phyloP scores from a whole-genome alignment of 1,284 basidiomycete genomes.

The Cryptococcus sp. region DNA sequence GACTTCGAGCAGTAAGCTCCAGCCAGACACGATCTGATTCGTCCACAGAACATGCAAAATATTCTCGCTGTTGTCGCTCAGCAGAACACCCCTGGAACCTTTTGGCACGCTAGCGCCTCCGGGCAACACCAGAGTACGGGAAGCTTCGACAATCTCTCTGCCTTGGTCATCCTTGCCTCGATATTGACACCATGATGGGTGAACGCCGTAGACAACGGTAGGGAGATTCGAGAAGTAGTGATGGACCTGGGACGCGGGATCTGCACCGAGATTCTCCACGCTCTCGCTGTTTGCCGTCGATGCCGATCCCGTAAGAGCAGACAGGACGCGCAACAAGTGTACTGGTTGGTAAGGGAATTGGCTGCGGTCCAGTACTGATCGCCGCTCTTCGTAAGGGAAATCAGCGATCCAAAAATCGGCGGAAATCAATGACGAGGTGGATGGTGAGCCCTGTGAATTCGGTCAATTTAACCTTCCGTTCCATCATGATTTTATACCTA shows the following conservation, averaged over 20 bases:
- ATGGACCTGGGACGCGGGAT: slow-evolving; percentile 30
- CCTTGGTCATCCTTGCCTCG: slow-evolving; percentile 27
- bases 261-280: slow-evolving; percentile 19
- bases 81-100: slow-evolving; percentile 31
- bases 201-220: slow-evolving; percentile 24
- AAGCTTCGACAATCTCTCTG: slow-evolving; percentile 28
- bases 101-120: slow-evolving; percentile 35
- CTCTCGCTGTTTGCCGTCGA: slow-evolving; percentile 16
- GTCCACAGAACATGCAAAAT: slow-evolving; percentile 26
- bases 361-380: slow-evolving; percentile 38
- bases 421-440: slow-evolving; percentile 30
- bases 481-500: not conserved
- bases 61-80: slow-evolving; percentile 14
- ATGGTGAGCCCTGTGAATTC: slow-evolving; percentile 24
- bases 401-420: slow-evolving; percentile 48
- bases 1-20: slow-evolving; percentile 40
- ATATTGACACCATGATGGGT: slow-evolving; percentile 19
- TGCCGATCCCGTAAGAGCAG: slow-evolving; percentile 31
- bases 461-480: not conserved
- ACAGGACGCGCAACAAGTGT: slow-evolving; percentile 30
- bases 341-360: slow-evolving; percentile 35
- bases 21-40: slow-evolving; percentile 29
- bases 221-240: slow-evolving; percentile 41
- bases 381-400: slow-evolving; percentile 33
- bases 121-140: slow-evolving; percentile 33